Conservation (phyloP, 257 asterid genomes). For the Cruciata laevipes region DNA sequence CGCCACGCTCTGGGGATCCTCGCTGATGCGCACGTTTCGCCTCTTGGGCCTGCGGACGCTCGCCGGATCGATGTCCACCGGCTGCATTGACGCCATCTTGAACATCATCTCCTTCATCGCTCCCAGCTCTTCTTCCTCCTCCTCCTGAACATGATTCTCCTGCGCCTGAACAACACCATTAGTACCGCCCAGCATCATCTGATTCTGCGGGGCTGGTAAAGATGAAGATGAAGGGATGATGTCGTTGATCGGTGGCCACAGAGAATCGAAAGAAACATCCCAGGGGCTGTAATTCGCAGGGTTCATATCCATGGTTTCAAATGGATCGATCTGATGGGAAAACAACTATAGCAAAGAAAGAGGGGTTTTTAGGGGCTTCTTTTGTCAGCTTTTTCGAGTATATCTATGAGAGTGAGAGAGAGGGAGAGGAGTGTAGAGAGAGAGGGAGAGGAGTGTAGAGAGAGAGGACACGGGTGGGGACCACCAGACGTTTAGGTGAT, state of each 20-base stretch:
- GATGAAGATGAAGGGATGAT: conserved; percentile 21
- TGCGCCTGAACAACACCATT: background rate
- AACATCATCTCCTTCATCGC: conserved; percentile 91
- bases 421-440: conserved; percentile 12
- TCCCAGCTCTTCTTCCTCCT: conserved; percentile 55
- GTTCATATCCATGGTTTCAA: conserved; percentile 34
- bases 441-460: conserved; percentile 12
- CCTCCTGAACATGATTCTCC: conserved; percentile 18
- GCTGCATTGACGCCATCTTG: conserved; percentile 92
- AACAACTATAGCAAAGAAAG: background rate
- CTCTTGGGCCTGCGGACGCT: conserved; percentile 57
- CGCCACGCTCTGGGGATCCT: conserved; percentile 89
- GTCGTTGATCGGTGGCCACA: conserved; percentile 41
- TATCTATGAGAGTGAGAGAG: conserved; percentile 5
- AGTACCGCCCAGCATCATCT: background rate
- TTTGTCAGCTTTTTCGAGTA: conserved; percentile 3
- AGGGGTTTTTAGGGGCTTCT: conserved; percentile 14
- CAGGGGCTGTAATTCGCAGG: conserved; percentile 10
- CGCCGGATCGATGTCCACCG: conserved; percentile 81
- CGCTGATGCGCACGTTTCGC: conserved; percentile 73
- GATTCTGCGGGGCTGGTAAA: conserved; percentile 11
- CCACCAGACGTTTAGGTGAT: conserved; percentile 12
- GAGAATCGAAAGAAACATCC: conserved; percentile 21
- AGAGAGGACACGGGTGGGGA: conserved; percentile 12
- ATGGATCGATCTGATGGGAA: background rate